A percentile compares a stretch with the other conserved stretches of the same genome.
phyloP scores from a whole-genome alignment of 805 yeast species.

The Scheffersomyces stipitis region DNA sequence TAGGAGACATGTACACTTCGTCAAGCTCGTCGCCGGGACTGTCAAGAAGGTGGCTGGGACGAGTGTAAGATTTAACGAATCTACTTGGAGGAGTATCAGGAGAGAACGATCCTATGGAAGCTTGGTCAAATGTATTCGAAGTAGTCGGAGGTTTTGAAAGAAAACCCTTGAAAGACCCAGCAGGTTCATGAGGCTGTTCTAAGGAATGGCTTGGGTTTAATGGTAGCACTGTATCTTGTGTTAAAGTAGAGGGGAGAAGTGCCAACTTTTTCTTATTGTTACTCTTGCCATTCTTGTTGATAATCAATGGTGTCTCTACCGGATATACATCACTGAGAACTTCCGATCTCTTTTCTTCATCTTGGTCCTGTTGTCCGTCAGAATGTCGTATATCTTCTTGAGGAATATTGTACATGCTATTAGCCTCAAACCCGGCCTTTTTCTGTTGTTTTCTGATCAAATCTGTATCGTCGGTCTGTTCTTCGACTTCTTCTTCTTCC shows the following conservation, averaged over 20 bases:
- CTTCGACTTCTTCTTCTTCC: slow-evolving; percentile 8
- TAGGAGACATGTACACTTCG: background rate
- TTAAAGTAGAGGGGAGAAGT: background rate
- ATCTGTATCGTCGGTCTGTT: slow-evolving; percentile 16
- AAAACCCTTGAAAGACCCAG: too few relatives aligned
- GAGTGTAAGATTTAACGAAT: background rate
- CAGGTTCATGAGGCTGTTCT: background rate
- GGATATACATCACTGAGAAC: slow-evolving; percentile 42
- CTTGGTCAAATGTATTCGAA: slow-evolving; percentile 12
- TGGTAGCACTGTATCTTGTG: background rate
- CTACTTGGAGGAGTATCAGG: slow-evolving; percentile 35
- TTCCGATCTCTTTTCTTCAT: slow-evolving; percentile 40
- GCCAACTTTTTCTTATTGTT: slow-evolving; percentile 2
- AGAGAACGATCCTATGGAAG: slow-evolving; percentile 38
- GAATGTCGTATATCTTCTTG: slow-evolving; percentile 24
- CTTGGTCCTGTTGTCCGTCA: slow-evolving; percentile 4
- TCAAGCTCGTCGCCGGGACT: slow-evolving; percentile 1
- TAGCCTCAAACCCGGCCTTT: slow-evolving; percentile 14
- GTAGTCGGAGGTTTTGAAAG: background rate
- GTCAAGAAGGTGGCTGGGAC: background rate
- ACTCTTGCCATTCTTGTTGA: slow-evolving; percentile 23
- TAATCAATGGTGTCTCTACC: slow-evolving; percentile 32
- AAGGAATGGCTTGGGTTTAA: background rate
- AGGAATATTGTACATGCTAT: slow-evolving; percentile 18
- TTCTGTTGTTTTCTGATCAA: slow-evolving; percentile 13